Conservation (phyloP, 2,329 filamentous ascomycete species). For the Dryadomyces quercus-mongolicae region DNA sequence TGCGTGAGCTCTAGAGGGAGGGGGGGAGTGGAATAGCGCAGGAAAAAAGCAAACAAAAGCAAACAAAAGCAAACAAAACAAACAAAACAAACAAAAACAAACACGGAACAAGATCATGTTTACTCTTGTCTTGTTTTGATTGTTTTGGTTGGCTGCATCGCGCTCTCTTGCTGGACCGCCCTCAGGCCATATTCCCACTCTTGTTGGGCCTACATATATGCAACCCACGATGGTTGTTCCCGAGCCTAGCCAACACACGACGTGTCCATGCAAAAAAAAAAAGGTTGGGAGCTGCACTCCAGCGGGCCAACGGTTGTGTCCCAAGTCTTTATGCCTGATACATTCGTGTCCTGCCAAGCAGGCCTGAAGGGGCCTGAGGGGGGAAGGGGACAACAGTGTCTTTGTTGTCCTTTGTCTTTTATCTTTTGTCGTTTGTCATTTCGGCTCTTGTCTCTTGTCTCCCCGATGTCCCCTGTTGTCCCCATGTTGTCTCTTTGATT, state of each 20-base stretch:
- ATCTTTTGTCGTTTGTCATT: too few species aligned
- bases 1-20: constrained; percentile 38
- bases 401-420: background rate
- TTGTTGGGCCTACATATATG: background rate
- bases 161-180: background rate
- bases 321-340: too few species aligned
- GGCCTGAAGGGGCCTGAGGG: too few species aligned
- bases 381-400: background rate
- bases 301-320: background rate
- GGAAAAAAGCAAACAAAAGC: background rate
- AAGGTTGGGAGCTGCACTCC: background rate
- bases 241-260: background rate
- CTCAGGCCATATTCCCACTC: background rate
- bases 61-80: background rate
- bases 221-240: background rate
- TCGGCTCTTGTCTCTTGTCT: background rate
- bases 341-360: background rate
- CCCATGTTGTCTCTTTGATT: too few species aligned
- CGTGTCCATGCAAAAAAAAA: background rate
- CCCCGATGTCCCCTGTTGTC: background rate
- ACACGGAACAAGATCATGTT: background rate
- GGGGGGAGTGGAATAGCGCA: background rate
- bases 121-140: background rate
- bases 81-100: background rate
- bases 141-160: background rate